phyloP scores from a whole-genome alignment of 257 asterid species.

The Solanum chilense region DNA sequence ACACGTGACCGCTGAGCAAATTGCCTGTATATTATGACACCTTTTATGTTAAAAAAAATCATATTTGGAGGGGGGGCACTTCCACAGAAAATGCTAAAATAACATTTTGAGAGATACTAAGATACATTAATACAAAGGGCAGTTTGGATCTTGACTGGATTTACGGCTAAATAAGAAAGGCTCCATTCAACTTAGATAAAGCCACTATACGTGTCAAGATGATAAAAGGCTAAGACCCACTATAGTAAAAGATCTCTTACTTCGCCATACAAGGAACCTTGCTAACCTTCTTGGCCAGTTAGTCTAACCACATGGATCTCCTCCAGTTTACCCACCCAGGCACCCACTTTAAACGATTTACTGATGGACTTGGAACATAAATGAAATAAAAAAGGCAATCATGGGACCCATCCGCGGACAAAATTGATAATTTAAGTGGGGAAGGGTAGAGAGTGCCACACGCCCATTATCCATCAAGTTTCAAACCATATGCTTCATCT shows the following conservation, averaged over 20 bases:
- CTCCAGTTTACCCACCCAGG: not conserved
- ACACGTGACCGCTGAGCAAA: conserved; percentile 98
- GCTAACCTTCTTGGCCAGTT: not conserved
- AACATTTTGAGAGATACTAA: not conserved
- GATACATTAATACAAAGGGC: not conserved
- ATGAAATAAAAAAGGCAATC: not conserved
- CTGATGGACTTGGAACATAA: not conserved
- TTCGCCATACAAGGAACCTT: not conserved
- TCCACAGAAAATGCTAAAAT: not conserved
- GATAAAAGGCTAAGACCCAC: not conserved
- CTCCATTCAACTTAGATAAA: not conserved
- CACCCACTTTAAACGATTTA: not conserved
- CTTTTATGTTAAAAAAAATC: not conserved
- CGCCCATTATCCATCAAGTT: not conserved
- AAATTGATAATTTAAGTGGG: not conserved
- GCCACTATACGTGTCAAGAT: not conserved
- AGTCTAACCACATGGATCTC: not conserved
- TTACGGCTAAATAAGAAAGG: not conserved
- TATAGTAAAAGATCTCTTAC: not conserved
- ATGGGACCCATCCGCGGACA: not conserved
- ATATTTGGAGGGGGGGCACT: not conserved
- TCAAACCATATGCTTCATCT: not conserved
- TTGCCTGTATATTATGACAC: conserved; percentile 49
- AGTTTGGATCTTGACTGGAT: not conserved
- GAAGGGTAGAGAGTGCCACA: not conserved